phyloP scores from a whole-genome alignment of 129 eudicot species.

The Tagetes patula region DNA sequence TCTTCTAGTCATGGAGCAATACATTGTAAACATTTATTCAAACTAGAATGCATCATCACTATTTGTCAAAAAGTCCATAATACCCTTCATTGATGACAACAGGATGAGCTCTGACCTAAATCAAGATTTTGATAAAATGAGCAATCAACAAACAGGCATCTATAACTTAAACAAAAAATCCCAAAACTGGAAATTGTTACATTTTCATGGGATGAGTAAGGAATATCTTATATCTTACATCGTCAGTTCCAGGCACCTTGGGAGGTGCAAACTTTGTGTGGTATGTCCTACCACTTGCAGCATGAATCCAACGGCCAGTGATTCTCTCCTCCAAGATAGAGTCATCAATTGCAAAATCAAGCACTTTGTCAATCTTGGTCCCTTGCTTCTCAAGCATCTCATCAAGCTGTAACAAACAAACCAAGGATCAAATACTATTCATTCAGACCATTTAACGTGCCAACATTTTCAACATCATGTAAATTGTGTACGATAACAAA shows the following conservation, averaged over 20 bases:
- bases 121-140: neutral
- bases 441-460: neutral
- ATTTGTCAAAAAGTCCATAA: neutral
- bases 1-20: neutral
- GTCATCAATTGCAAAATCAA: conserved; percentile 62
- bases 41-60: neutral
- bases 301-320: conserved; percentile 87
- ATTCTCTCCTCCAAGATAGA: conserved; percentile 70
- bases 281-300: conserved; percentile 91
- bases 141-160: conserved; percentile 10
- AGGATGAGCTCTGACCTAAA: conserved; percentile 5
- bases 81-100: conserved; percentile 11
- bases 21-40: neutral
- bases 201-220: conserved; percentile 9
- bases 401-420: conserved; percentile 60
- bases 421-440: conserved; percentile 9
- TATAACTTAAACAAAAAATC: conserved; percentile 3
- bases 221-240: conserved; percentile 50
- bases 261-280: conserved; percentile 98
- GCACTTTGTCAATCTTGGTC: conserved; percentile 58
- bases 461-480: neutral
- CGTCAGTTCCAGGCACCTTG: conserved; percentile 79
- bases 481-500: neutral
- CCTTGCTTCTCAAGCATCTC: conserved; percentile 83
- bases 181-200: neutral